These are phyloP conservation scores for Kodamaea anthophila DNA, from an alignment of 1,139 yeast species.

Conservation along the genomic window DNA sequence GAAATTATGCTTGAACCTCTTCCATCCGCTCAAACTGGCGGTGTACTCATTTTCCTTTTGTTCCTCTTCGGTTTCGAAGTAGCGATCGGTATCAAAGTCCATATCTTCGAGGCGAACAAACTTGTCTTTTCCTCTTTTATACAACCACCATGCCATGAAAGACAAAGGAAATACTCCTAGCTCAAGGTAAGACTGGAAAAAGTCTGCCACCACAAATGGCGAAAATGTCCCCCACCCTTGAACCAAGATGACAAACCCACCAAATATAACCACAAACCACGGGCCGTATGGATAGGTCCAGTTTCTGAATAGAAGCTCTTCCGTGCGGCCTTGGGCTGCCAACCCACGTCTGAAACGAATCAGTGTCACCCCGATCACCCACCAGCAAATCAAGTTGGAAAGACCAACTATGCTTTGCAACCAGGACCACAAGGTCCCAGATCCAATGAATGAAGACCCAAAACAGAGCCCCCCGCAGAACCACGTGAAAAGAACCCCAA, in stretches of 20 bases:
- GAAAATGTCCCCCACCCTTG: constrained; percentile 51
- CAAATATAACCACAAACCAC: constrained; percentile 31
- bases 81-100: constrained; percentile 60
- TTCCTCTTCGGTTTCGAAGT: constrained; percentile 48
- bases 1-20: constrained; percentile 29
- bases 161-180: constrained; percentile 33
- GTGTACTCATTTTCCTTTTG: constrained; percentile 30
- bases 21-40: constrained; percentile 41
- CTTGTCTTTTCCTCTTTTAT: constrained; percentile 39
- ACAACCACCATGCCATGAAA: constrained; percentile 39
- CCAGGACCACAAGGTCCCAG: constrained; percentile 42
- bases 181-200: constrained; percentile 35
- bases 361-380: constrained; percentile 34
- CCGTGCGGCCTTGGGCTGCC: constrained; percentile 29
- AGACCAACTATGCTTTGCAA: constrained; percentile 40
- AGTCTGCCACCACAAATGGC: constrained; percentile 35
- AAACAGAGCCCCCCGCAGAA: constrained; percentile 37
- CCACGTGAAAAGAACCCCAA: constrained; percentile 38
- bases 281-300: constrained; percentile 43
- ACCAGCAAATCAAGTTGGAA: constrained; percentile 39
- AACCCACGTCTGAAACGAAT: constrained; percentile 37
- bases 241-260: constrained; percentile 30
- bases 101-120: constrained; percentile 46
- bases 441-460: constrained; percentile 39
- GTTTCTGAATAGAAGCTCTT: constrained; percentile 30